These are phyloP conservation scores for Penicillium sclerotigenum DNA, from an alignment of 2,329 filamentous ascomycete genomes.

Conservation along the genomic window DNA sequence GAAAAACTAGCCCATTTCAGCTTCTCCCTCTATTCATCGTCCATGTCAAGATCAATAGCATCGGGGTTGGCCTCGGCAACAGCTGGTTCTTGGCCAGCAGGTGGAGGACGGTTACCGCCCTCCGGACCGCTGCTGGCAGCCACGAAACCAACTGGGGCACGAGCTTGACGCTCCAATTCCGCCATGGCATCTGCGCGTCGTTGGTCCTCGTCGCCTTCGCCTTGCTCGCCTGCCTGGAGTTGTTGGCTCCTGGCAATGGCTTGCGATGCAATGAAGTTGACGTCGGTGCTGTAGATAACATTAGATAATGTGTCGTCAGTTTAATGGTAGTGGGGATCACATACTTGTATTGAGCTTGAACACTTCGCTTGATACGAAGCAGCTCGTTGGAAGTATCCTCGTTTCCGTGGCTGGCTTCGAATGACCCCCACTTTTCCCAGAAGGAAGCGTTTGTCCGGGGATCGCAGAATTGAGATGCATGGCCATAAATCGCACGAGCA, in stretches of 20 bases:
- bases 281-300: slow-evolving; percentile 65
- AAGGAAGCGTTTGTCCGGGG: slow-evolving; percentile 84
- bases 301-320: slow-evolving; percentile 33
- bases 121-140: slow-evolving; percentile 74
- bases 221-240: slow-evolving; percentile 36
- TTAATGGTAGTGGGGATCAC: slow-evolving; percentile 23
- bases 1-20: background rate
- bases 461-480: slow-evolving; percentile 96
- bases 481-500: slow-evolving; percentile 90
- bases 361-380: slow-evolving; percentile 94
- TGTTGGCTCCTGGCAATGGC: slow-evolving; percentile 77
- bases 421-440: slow-evolving; percentile 95
- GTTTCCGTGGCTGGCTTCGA: slow-evolving; percentile 96
- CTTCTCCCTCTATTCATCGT: slow-evolving; percentile 29
- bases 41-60: slow-evolving; percentile 70
- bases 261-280: slow-evolving; percentile 97
- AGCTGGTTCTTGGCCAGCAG: slow-evolving; percentile 32
- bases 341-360: slow-evolving; percentile 93
- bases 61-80: slow-evolving; percentile 69
- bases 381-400: slow-evolving; percentile 99
- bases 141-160: slow-evolving; percentile 86
- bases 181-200: slow-evolving; percentile 77
- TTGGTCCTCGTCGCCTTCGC: slow-evolving; percentile 43
- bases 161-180: slow-evolving; percentile 80
- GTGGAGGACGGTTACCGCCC: slow-evolving; percentile 53